Conservation (phyloP, 1,284 basidiomycete genomes). For the Boletellus deceptivus region DNA sequence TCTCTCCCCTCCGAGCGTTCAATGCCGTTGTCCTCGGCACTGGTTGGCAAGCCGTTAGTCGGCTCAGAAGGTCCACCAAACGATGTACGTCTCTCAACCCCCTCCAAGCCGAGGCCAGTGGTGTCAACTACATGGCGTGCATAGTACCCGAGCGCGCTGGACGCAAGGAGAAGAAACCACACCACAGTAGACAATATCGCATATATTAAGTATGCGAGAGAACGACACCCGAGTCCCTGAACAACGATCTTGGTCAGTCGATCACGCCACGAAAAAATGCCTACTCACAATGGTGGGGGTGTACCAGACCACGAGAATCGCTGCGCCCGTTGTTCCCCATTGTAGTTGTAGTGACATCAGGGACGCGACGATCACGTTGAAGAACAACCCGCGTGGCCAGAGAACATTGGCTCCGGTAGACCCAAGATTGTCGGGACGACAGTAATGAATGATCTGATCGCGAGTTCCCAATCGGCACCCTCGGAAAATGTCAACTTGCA, state of each 20-base stretch:
- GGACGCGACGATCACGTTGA: constrained; percentile 37
- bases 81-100: background rate
- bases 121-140: constrained; percentile 9
- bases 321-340: constrained; percentile 40
- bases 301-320: constrained; percentile 35
- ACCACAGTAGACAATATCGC: constrained; percentile 35
- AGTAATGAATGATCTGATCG: constrained; percentile 30
- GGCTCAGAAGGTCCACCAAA: background rate
- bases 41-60: background rate
- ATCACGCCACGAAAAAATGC: background rate
- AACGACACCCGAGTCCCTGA: constrained; percentile 40
- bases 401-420: constrained; percentile 4
- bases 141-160: constrained; percentile 37
- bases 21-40: background rate
- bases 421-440: constrained; percentile 8
- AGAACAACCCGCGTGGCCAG: constrained; percentile 31
- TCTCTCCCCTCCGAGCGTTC: background rate
- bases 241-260: background rate
- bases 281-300: constrained; percentile 37
- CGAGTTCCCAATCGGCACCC: constrained; percentile 26
- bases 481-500: background rate
- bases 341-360: constrained; percentile 35
- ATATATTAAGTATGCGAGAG: constrained; percentile 39
- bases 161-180: constrained; percentile 39
- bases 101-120: constrained; percentile 3